phyloP scores from a whole-genome alignment of 2,329 filamentous ascomycete species.

The Lizonia empirigonia region DNA sequence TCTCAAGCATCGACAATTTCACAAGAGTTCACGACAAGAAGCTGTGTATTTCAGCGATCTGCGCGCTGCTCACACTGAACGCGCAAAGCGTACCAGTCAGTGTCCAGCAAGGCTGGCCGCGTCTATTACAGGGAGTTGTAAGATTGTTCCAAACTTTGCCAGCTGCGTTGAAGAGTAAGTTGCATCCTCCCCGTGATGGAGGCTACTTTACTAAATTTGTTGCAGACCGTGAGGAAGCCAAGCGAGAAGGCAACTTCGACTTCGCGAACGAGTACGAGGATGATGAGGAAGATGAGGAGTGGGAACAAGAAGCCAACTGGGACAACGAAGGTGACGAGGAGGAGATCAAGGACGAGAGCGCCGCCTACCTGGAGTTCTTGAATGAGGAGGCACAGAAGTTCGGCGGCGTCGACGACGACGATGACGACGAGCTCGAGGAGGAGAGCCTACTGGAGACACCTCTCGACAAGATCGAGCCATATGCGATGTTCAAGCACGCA shows the following conservation, averaged over 20 bases:
- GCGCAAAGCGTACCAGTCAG: slow-evolving; percentile 86
- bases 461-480: slow-evolving; percentile 93
- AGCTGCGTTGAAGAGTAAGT: slow-evolving; percentile 79
- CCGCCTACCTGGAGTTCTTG: slow-evolving; percentile 93
- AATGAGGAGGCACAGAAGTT: slow-evolving; percentile 94
- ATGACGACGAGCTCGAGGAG: slow-evolving; percentile 90
- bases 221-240: slow-evolving; percentile 83
- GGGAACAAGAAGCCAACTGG: slow-evolving; percentile 77
- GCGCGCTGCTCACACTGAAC: slow-evolving; percentile 78
- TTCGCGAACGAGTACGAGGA: slow-evolving; percentile 75
- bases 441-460: slow-evolving; percentile 91
- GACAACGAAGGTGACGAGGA: slow-evolving; percentile 68
- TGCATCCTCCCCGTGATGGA: not conserved
- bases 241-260: slow-evolving; percentile 80
- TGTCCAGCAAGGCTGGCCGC: slow-evolving; percentile 92
- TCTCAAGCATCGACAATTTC: slow-evolving; percentile 93
- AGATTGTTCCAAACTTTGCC: slow-evolving; percentile 91
- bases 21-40: slow-evolving; percentile 98
- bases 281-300: slow-evolving; percentile 82
- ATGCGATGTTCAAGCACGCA: slow-evolving; percentile 82
- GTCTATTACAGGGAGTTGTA: slow-evolving; percentile 86
- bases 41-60: slow-evolving; percentile 92
- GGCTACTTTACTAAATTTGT: slow-evolving; percentile 28
- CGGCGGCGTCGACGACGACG: slow-evolving; percentile 66
- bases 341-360: slow-evolving; percentile 84